Conservation (phyloP, 306 rosid genomes). For the Dryas octopetala region DNA sequence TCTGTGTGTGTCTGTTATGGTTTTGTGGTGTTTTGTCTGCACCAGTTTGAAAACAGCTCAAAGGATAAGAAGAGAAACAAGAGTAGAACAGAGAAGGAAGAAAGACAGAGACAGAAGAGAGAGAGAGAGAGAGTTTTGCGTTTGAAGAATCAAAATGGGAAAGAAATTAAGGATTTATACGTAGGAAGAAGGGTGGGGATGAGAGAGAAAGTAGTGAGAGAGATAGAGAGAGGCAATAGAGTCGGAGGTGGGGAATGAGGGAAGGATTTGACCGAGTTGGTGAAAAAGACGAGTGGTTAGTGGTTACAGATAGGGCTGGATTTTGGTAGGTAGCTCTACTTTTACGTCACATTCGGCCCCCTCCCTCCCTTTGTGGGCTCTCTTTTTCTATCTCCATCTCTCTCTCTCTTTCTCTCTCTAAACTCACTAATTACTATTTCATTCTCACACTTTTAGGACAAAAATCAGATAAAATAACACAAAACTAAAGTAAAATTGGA, state of each 20-base stretch:
- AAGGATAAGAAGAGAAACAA: slow-evolving; percentile 10
- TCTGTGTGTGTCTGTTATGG: neutral
- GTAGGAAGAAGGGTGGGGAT: neutral
- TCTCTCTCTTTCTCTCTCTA: neutral
- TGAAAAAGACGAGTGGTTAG: slow-evolving; percentile 49
- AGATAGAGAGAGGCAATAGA: neutral
- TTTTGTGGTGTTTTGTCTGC: slow-evolving; percentile 10
- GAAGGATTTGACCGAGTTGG: slow-evolving; percentile 50
- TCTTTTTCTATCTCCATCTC: neutral
- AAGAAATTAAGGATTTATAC: slow-evolving; percentile 1
- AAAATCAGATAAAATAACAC: too few species aligned
- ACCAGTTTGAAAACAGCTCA: slow-evolving; percentile 1
- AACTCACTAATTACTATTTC: too few species aligned
- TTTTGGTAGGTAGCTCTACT: slow-evolving; percentile 49
- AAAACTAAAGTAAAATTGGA: neutral
- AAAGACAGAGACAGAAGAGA: neutral
- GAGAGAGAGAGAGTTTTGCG: slow-evolving; percentile 8
- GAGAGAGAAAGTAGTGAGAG: neutral
- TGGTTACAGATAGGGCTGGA: slow-evolving; percentile 40
- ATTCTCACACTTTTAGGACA: too few species aligned
- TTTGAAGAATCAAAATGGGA: neutral
- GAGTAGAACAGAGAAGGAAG: neutral
- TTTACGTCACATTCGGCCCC: slow-evolving; percentile 40
- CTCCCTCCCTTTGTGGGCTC: slow-evolving; percentile 16
- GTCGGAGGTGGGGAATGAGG: slow-evolving; percentile 3